Evolutionary conservation across 805 yeast genomes (phyloP).

Genomic region (Lipomyces japonicus): DNA sequence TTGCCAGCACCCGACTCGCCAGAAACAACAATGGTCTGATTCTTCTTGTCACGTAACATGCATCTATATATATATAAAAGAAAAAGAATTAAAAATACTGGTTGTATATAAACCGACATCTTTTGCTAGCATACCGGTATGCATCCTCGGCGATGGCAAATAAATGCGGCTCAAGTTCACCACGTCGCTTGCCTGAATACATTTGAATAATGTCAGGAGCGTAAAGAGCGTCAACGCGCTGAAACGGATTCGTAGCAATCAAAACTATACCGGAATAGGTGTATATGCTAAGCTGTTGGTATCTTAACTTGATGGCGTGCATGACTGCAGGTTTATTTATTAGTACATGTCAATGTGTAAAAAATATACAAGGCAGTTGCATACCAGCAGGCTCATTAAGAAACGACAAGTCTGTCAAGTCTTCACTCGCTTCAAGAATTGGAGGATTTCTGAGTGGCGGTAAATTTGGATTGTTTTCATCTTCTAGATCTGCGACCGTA

Average conservation of each 20-base stretch:
- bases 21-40: conserved; percentile 93
- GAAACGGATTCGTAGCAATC: conserved; percentile 95
- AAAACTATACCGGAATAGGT: conserved; percentile 96
- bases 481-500: conserved; percentile 25
- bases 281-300: conserved; percentile 83
- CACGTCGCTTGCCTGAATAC: conserved; percentile 87
- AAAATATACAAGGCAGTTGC: conserved; percentile 2
- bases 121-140: conserved; percentile 41
- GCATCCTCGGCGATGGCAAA: conserved; percentile 98
- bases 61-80: conserved; percentile 46
- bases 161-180: conserved; percentile 94
- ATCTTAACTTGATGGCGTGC: conserved; percentile 86
- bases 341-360: background rate
- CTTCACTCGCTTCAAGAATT: conserved; percentile 87
- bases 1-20: conserved; percentile 99
- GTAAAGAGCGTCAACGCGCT: conserved; percentile 82
- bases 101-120: background rate
- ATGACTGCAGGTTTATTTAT: conserved; percentile 46
- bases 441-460: conserved; percentile 91
- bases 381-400: conserved; percentile 81
- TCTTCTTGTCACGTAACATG: conserved; percentile 78
- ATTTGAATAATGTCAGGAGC: conserved; percentile 92
- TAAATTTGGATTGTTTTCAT: conserved; percentile 48
- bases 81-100: background rate
- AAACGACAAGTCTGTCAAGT: conserved; percentile 85